Conservation (phyloP, 2,329 filamentous ascomycete species). For the Aspergillus sp. region DNA sequence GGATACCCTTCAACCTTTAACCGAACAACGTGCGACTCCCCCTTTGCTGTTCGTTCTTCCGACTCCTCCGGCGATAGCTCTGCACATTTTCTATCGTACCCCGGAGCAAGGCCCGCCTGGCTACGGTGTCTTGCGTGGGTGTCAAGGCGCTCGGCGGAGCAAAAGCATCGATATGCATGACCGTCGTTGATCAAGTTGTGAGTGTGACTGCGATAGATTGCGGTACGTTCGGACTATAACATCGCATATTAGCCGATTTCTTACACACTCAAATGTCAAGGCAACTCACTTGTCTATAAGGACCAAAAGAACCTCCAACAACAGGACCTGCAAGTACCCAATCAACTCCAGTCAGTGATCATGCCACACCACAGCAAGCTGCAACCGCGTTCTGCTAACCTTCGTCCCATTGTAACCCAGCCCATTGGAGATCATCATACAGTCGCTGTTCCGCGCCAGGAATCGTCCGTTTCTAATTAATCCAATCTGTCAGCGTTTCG, state of each 20-base stretch:
- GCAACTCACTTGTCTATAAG: slow-evolving; percentile 74
- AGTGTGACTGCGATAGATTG: slow-evolving; percentile 70
- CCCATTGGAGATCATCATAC: slow-evolving; percentile 81
- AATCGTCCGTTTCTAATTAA: slow-evolving; percentile 73
- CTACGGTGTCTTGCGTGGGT: slow-evolving; percentile 64
- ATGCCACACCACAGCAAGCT: slow-evolving; percentile 1
- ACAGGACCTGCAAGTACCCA: slow-evolving; percentile 62
- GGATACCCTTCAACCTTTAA: slow-evolving; percentile 68
- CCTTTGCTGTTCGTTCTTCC: slow-evolving; percentile 64
- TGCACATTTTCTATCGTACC: slow-evolving; percentile 73
- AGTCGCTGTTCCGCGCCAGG: slow-evolving; percentile 74
- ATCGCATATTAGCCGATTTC: neutral
- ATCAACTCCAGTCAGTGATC: neutral
- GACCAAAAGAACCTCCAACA: slow-evolving; percentile 76
- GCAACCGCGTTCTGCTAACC: slow-evolving; percentile 47
- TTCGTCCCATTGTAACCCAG: slow-evolving; percentile 91
- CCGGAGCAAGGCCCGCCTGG: slow-evolving; percentile 56
- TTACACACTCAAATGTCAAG: no score
- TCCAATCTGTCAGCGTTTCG: slow-evolving; percentile 21
- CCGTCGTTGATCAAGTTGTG: slow-evolving; percentile 67
- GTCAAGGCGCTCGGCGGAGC: slow-evolving; percentile 69
- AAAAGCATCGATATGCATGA: slow-evolving; percentile 92
- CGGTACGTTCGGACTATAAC: slow-evolving; percentile 71
- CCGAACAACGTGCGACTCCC: slow-evolving; percentile 74
- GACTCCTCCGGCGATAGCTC: slow-evolving; percentile 67